Evolutionary conservation across 1,284 basidiomycete genomes (phyloP).

Genomic region (Malassezia japonica): DNA sequence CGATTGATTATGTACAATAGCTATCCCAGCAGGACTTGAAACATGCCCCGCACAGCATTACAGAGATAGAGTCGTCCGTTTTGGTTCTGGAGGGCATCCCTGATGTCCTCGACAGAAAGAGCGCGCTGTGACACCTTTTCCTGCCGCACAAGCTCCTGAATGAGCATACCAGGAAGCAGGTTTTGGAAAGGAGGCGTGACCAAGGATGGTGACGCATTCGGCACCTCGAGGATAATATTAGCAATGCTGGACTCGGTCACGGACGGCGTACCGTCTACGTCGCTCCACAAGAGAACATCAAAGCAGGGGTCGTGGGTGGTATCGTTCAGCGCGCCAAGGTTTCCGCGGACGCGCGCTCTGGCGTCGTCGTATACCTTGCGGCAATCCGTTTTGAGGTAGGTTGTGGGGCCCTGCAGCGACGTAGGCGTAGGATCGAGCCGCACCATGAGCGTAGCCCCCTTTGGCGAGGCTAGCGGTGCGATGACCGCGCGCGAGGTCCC

Average conservation of each 20-base stretch:
- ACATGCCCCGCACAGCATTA: conserved; percentile 19
- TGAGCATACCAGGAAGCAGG: conserved; percentile 9
- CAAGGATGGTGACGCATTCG: neutral
- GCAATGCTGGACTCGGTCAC: conserved; percentile 18
- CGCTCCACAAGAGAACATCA: conserved; percentile 13
- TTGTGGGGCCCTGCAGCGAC: neutral
- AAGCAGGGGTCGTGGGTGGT: conserved; percentile 3
- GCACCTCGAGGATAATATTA: conserved; percentile 10
- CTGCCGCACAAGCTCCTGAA: conserved; percentile 8
- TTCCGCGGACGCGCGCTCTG: conserved; percentile 2
- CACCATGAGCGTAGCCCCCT: neutral
- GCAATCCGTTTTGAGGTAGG: conserved; percentile 3
- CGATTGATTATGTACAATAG: neutral
- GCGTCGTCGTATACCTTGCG: conserved; percentile 12
- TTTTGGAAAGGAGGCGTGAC: conserved; percentile 2
- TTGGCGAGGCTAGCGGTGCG: neutral
- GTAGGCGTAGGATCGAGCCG: conserved; percentile 13
- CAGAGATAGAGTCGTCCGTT: conserved; percentile 9
- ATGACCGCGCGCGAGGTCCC: conserved; percentile 5
- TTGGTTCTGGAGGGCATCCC: too few relatives aligned
- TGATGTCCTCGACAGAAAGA: neutral
- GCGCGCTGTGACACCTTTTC: neutral
- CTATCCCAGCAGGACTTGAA: conserved; percentile 2
- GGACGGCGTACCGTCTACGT: neutral
- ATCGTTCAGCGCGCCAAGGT: neutral